Evolutionary conservation across 371 early-diverging fungal species (phyloP), one percentile per base, ranked within the genome.

Genomic region (Rhizomucor pusillus): DNA sequence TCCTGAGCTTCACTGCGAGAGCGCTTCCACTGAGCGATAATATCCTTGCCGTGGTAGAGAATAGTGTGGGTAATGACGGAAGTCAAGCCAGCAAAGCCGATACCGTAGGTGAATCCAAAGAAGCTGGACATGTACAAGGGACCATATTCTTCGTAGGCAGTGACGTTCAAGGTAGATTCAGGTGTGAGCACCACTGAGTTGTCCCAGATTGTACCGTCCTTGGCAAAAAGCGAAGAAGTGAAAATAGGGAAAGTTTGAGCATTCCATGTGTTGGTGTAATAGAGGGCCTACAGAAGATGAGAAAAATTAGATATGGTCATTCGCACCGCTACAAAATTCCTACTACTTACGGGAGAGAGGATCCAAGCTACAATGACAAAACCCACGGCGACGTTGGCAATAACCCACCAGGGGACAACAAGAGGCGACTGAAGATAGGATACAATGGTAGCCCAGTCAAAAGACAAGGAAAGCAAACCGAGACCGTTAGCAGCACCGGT

Each of bases 381-480:
- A 33, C 88, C 89, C 14, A 80, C 85, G 51, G 83, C 67, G 59
- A 87, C 77, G 54, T 89, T 90, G 60, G 78, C 79, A 47, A 78
- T 81, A 54, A 86, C 87, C 84, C 84, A 89, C 65, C 77, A 83
- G 34, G 91, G 91, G 18, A 85, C 84, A 24, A 87, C 77, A 22
- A 88, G 69, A n/a, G 89, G 90, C 22, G 86, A 82, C n/a, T 69
- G 70, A 40, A 88, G 62, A 69, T 80, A 87, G 29, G 79, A 69
- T 3, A 69, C 63, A 56, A 89, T 75, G 19, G 88, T 86, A 36
- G 79, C 81, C 94, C 89, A 94, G 74, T 84, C 90, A 24, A 94
- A 75, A 5, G 87, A 77, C 18, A 90, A 62, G 19, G 88, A 73
- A 6, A 84, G 69, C 46, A 90, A 75, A 19, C 89, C 89, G 35